Conservation (phyloP, 768 basidiomycete genomes). For the Lentinula sp. region DNA sequence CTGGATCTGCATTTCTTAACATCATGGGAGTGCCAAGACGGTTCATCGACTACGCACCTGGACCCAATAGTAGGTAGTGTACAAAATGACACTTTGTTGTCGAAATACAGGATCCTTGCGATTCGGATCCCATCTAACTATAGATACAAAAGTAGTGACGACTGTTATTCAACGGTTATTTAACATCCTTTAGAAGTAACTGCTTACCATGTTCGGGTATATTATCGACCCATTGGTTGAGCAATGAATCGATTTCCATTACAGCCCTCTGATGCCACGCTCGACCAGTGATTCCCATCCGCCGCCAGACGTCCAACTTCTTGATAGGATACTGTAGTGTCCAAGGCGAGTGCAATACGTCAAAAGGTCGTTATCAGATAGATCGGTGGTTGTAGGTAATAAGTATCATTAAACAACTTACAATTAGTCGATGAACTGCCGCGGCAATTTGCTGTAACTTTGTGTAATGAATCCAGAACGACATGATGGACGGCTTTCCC, state of each 20-base stretch:
- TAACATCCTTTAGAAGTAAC: background rate
- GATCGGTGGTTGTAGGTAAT: background rate
- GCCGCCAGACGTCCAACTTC: conserved; percentile 4
- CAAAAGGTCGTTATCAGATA: background rate
- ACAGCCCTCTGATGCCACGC: conserved; percentile 6
- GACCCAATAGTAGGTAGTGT: conserved; percentile 36
- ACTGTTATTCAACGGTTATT: background rate
- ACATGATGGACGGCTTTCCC: background rate
- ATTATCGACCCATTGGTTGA: conserved; percentile 52
- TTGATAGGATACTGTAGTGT: conserved; percentile 5
- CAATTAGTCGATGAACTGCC: conserved; percentile 45
- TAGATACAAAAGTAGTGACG: background rate
- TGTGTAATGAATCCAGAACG: conserved; percentile 32
- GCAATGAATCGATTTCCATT: conserved; percentile 32
- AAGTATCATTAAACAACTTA: conserved; percentile 15
- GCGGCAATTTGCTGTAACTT: conserved; percentile 42
- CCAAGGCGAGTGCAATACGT: background rate
- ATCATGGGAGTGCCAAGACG: background rate
- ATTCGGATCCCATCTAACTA: conserved; percentile 38
- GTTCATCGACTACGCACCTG: background rate
- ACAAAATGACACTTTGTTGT: conserved; percentile 42
- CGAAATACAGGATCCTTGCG: conserved; percentile 29
- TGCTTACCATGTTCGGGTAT: conserved; percentile 34
- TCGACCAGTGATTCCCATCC: background rate
- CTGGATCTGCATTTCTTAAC: background rate